phyloP scores from a whole-genome alignment of 176 grass and related monocot genomes.

The Miscanthus lutarioriparius region DNA sequence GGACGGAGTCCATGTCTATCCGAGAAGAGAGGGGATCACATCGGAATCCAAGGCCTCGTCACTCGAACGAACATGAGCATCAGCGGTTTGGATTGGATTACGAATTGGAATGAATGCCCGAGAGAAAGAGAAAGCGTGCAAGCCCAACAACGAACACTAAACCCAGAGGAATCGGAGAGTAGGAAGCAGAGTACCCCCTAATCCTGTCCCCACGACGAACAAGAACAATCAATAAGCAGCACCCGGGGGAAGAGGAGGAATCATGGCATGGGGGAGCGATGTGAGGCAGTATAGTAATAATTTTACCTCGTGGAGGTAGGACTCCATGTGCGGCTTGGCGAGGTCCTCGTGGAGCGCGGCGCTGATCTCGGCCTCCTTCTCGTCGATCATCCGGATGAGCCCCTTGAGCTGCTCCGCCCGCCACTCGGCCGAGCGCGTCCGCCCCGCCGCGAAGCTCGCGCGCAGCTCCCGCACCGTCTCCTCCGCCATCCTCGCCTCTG shows the following conservation, averaged over 20 bases:
- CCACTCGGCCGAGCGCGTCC: constrained; percentile 73
- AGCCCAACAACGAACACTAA: background rate
- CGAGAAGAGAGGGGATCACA: background rate
- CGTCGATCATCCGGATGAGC: constrained; percentile 58
- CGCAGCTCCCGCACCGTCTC: constrained; percentile 46
- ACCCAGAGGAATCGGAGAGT: background rate
- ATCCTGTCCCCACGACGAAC: background rate
- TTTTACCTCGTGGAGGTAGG: constrained; percentile 80
- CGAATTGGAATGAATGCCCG: background rate
- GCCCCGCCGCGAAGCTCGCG: constrained; percentile 51
- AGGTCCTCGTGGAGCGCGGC: constrained; percentile 71
- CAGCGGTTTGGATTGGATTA: background rate
- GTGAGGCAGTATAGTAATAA: too few relatives aligned
- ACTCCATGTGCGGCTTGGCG: constrained; percentile 77
- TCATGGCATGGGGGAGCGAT: background rate
- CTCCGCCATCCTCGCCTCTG: constrained; percentile 23
- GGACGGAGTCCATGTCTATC: background rate
- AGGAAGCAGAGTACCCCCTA: too few relatives aligned
- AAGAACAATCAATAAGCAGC: background rate
- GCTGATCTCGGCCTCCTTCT: constrained; percentile 73
- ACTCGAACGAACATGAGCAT: background rate
- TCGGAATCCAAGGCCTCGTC: background rate
- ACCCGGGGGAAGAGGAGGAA: background rate
- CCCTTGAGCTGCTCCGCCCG: constrained; percentile 59
- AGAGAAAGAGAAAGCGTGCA: too few relatives aligned